Evolutionary conservation across 2,329 filamentous ascomycete genomes (phyloP).

Genomic region (Arthrobotrys sphaeroides): DNA sequence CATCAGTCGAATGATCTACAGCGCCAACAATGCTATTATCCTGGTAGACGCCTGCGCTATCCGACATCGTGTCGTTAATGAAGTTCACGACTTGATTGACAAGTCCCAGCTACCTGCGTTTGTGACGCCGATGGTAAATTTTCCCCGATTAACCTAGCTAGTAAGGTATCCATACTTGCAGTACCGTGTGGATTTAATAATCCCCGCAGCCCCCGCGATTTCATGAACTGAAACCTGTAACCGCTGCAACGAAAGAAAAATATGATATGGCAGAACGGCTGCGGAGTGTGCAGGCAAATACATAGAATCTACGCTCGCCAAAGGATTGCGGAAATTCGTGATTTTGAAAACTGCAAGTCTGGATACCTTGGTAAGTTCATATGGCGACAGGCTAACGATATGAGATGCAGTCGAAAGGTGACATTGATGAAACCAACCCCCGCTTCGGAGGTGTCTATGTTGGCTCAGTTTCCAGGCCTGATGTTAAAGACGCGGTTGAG

Average conservation of each 20-base stretch:
- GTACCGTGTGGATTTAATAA: too few relatives aligned
- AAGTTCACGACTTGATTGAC: conserved; percentile 76
- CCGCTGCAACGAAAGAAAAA: too few relatives aligned
- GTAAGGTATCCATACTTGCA: too few relatives aligned
- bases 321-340: too few relatives aligned
- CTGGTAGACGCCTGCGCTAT: conserved; percentile 85
- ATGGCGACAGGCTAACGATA: neutral
- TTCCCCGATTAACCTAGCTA: neutral
- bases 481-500: conserved; percentile 72
- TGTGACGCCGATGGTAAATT: conserved; percentile 81
- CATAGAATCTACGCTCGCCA: too few relatives aligned
- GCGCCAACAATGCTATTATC: conserved; percentile 77
- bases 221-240: too few relatives aligned
- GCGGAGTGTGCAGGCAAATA: too few relatives aligned
- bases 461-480: conserved; percentile 75
- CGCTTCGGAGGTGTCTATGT: conserved; percentile 86
- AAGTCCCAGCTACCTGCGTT: conserved; percentile 81
- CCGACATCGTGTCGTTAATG: conserved; percentile 75
- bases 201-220: too few relatives aligned
- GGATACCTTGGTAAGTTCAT: neutral
- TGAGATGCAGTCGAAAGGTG: conserved; percentile 71
- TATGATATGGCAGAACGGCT: too few relatives aligned
- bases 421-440: conserved; percentile 77
- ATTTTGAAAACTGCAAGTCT: too few relatives aligned
- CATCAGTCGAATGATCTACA: conserved; percentile 76